These are phyloP conservation scores for Tillandsia leiboldiana DNA, from an alignment of 176 grass and related monocot species.

Conservation along the genomic window DNA sequence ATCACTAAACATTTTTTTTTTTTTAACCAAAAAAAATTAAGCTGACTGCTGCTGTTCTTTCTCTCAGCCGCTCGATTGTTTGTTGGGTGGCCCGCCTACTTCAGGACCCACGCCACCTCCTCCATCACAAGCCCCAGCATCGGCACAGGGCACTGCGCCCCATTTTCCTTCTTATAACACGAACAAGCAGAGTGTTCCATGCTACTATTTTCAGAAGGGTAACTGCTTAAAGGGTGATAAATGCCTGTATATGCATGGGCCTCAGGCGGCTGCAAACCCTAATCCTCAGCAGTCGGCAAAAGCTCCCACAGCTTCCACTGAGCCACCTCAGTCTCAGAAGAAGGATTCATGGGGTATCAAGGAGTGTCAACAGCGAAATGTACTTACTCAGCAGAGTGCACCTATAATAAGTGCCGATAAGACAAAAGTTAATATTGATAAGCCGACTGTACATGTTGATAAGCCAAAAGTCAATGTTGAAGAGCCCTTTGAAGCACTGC, in stretches of 20 bases:
- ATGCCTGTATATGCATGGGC: conserved; percentile 74
- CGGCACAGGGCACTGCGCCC: conserved; percentile 1
- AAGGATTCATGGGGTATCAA: conserved; percentile 25
- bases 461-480: conserved; percentile 27
- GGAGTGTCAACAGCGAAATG: conserved; percentile 17
- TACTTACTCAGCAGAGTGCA: conserved; percentile 15
- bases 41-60: conserved; percentile 27
- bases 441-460: conserved; percentile 9
- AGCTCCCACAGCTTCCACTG: conserved; percentile 30
- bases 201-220: conserved; percentile 95
- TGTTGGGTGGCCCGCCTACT: conserved; percentile 41
- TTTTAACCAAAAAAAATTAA: background rate
- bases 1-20: background rate
- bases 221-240: conserved; percentile 91
- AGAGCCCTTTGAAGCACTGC: conserved; percentile 1
- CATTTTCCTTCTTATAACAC: conserved; percentile 38
- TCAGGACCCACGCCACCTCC: conserved; percentile 26
- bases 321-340: conserved; percentile 30
- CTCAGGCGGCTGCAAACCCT: conserved; percentile 32
- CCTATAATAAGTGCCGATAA: conserved; percentile 16
- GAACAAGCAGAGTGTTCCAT: conserved; percentile 62
- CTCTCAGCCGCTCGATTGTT: conserved; percentile 70
- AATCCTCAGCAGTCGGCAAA: conserved; percentile 33
- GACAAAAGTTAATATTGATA: conserved; percentile 18
- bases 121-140: background rate